phyloP scores from a whole-genome alignment of 768 basidiomycete genomes.

The Pisolithus albus region DNA sequence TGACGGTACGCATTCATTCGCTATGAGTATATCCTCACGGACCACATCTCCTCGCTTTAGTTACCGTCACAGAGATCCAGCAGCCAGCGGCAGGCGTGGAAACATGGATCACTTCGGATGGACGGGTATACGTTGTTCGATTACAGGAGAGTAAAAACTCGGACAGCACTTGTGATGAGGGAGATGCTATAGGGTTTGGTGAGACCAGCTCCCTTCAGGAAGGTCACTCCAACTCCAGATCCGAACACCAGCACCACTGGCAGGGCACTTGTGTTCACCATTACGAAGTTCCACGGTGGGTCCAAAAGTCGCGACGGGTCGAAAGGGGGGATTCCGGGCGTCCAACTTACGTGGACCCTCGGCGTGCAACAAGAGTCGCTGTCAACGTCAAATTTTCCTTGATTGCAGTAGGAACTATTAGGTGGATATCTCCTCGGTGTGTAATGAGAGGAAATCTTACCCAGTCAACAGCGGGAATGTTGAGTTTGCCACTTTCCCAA shows the following conservation, averaged over 20 bases:
- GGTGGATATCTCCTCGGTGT: slow-evolving; percentile 34
- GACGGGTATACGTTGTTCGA: slow-evolving; percentile 72
- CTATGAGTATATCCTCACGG: neutral
- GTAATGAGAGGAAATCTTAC: neutral
- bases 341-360: slow-evolving; percentile 54
- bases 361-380: slow-evolving; percentile 56
- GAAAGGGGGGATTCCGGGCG: slow-evolving; percentile 37
- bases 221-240: slow-evolving; percentile 1
- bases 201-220: slow-evolving; percentile 3
- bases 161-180: slow-evolving; percentile 32
- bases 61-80: slow-evolving; percentile 58
- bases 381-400: slow-evolving; percentile 79
- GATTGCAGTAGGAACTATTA: slow-evolving; percentile 69
- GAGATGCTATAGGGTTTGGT: slow-evolving; percentile 34
- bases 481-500: slow-evolving; percentile 63
- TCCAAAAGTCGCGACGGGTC: slow-evolving; percentile 63
- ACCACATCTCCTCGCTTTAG: slow-evolving; percentile 28
- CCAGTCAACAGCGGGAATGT: slow-evolving; percentile 48
- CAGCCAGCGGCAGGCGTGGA: slow-evolving; percentile 58
- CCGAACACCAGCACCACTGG: slow-evolving; percentile 37
- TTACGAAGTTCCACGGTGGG: slow-evolving; percentile 69
- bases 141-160: slow-evolving; percentile 37
- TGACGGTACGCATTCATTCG: slow-evolving; percentile 44
- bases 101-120: slow-evolving; percentile 82
- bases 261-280: slow-evolving; percentile 76